Evolutionary conservation across 345 rosid genomes (phyloP).

Genomic region (Jatropha curcas): DNA sequence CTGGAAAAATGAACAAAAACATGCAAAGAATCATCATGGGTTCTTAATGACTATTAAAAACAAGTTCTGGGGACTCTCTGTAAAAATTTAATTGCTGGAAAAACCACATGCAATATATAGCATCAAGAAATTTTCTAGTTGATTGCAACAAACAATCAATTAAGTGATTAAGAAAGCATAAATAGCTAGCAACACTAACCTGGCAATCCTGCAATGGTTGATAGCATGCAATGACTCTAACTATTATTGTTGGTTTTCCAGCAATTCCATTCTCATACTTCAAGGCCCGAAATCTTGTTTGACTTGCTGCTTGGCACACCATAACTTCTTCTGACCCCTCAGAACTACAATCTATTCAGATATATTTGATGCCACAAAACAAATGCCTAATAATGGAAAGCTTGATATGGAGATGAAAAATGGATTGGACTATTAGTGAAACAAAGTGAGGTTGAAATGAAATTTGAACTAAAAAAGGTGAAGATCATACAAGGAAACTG

Average conservation of each 20-base stretch:
- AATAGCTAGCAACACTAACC: slow-evolving; percentile 42
- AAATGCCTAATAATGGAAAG: slow-evolving; percentile 10
- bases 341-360: slow-evolving; percentile 19
- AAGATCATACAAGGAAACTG: slow-evolving; percentile 9
- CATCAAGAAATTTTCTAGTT: not conserved
- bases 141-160: slow-evolving; percentile 12
- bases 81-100: not conserved
- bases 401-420: slow-evolving; percentile 3
- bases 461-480: not conserved
- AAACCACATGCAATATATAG: not conserved
- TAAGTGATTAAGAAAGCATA: not conserved
- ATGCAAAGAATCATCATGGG: slow-evolving; percentile 6
- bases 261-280: slow-evolving; percentile 85
- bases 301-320: slow-evolving; percentile 98
- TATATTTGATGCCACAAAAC: slow-evolving; percentile 14
- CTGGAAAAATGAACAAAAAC: slow-evolving; percentile 48
- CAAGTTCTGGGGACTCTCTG: not conserved
- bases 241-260: slow-evolving; percentile 75
- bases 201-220: slow-evolving; percentile 96
- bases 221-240: slow-evolving; percentile 93
- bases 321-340: slow-evolving; percentile 53
- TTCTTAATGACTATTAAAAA: not conserved
- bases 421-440: slow-evolving; percentile 10
- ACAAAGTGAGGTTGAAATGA: not conserved
- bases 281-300: slow-evolving; percentile 88